These are phyloP conservation scores for Endotrypanum monterogeii DNA, from an alignment of 208 protist species.

Conservation along the genomic window DNA sequence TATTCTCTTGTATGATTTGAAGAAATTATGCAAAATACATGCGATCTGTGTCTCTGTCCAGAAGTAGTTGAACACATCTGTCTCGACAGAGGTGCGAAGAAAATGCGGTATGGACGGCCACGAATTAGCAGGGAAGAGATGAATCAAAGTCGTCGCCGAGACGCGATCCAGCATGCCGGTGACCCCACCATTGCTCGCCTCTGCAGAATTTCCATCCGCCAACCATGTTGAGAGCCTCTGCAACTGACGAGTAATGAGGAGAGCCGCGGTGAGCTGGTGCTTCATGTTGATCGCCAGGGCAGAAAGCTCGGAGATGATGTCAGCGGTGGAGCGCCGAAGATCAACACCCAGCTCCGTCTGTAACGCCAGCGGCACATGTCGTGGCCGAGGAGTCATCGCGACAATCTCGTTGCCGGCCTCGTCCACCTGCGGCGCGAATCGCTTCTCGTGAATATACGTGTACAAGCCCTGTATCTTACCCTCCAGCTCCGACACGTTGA, in stretches of 20 bases:
- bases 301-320: slow-evolving; percentile 64
- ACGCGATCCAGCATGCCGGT: slow-evolving; percentile 39
- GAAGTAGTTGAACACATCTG: slow-evolving; percentile 63
- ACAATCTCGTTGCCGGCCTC: slow-evolving; percentile 21
- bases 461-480: slow-evolving; percentile 52
- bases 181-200: slow-evolving; percentile 18
- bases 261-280: slow-evolving; percentile 74
- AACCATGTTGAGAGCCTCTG: slow-evolving; percentile 59
- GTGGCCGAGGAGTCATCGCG: slow-evolving; percentile 67
- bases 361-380: slow-evolving; percentile 66
- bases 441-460: slow-evolving; percentile 74
- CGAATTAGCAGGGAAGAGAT: slow-evolving; percentile 39
- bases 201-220: slow-evolving; percentile 27
- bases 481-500: slow-evolving; percentile 43
- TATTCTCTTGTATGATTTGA: slow-evolving; percentile 36
- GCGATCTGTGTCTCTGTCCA: slow-evolving; percentile 51
- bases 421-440: slow-evolving; percentile 37
- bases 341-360: slow-evolving; percentile 79
- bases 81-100: slow-evolving; percentile 49
- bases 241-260: slow-evolving; percentile 62
- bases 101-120: slow-evolving; percentile 76
- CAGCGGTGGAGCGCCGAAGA: slow-evolving; percentile 59
- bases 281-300: slow-evolving; percentile 73
- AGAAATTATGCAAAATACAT: slow-evolving; percentile 56
- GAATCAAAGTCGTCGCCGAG: slow-evolving; percentile 43